Evolutionary conservation across 108 stramenopile species (phyloP).

Genomic region (Cyclotella cryptica): DNA sequence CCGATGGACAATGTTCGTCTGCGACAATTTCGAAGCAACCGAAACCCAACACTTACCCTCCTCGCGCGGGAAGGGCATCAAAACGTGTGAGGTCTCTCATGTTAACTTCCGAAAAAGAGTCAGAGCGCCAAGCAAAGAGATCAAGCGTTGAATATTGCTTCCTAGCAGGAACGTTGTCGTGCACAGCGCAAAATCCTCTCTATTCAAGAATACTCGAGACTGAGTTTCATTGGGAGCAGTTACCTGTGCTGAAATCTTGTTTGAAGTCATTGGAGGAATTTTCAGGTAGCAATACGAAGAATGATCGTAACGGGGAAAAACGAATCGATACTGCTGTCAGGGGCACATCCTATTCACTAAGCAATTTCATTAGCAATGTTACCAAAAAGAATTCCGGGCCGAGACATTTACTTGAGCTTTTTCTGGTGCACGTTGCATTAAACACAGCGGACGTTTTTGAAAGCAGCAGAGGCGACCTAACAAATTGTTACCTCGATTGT

Average conservation of each 20-base stretch:
- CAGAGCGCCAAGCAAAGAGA: constrained; percentile 48
- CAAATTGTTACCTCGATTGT: constrained; percentile 68
- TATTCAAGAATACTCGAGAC: constrained; percentile 14
- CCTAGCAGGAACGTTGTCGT: constrained; percentile 58
- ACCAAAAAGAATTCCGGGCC: constrained; percentile 70
- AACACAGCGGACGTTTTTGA: constrained; percentile 64
- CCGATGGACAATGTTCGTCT: neutral
- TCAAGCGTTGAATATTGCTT: constrained; percentile 63
- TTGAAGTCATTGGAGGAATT: neutral
- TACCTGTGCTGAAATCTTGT: constrained; percentile 17
- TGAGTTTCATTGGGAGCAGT: constrained; percentile 33
- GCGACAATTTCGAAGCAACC: neutral
- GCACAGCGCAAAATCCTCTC: constrained; percentile 56
- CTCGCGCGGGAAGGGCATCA: constrained; percentile 55
- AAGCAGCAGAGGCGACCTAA: constrained; percentile 53
- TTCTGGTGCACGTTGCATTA: constrained; percentile 67
- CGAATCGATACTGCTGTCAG: neutral
- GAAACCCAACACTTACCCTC: neutral
- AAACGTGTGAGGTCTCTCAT: constrained; percentile 75
- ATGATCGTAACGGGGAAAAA: neutral
- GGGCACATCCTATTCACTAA: constrained; percentile 34
- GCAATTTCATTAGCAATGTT: constrained; percentile 56
- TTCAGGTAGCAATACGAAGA: neutral
- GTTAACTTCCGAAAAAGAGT: constrained; percentile 65
- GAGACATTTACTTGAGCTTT: constrained; percentile 59